Percentiles rank a stretch among this genome's conserved stretches.
These are phyloP conservation scores for Sedum album DNA, from an alignment of 164 flowering plant genomes.

Conservation along the genomic window DNA sequence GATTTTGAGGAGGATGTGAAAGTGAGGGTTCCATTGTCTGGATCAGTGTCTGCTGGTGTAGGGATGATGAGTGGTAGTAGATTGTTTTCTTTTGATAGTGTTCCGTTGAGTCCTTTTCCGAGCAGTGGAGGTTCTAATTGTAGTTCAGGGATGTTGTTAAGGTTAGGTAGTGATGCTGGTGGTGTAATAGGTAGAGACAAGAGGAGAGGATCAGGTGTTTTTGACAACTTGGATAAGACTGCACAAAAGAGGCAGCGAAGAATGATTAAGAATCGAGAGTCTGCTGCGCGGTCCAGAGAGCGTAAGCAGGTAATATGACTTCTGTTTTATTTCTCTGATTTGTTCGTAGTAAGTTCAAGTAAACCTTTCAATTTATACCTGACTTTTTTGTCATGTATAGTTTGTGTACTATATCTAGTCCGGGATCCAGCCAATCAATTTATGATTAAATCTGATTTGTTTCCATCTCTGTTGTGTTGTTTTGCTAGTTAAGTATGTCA, in stretches of 20 bases:
- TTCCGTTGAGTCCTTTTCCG: slow-evolving; percentile 18
- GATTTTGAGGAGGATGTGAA: slow-evolving; percentile 24
- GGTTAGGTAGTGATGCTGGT: slow-evolving; percentile 28
- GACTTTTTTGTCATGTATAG: neutral
- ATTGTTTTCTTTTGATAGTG: slow-evolving; percentile 26
- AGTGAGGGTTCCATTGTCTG: slow-evolving; percentile 15
- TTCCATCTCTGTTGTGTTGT: neutral
- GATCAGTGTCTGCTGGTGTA: slow-evolving; percentile 9
- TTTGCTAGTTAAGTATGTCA: neutral
- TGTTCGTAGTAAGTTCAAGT: neutral
- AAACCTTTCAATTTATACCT: neutral
- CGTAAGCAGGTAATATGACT: slow-evolving; percentile 49
- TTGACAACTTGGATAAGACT: slow-evolving; percentile 51
- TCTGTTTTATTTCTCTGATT: neutral
- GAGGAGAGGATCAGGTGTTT: slow-evolving; percentile 26
- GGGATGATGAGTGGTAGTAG: slow-evolving; percentile 26
- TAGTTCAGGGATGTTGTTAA: slow-evolving; percentile 29
- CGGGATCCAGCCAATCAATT: neutral
- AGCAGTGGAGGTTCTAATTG: slow-evolving; percentile 19
- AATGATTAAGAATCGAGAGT: slow-evolving; percentile 79
- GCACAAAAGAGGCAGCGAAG: slow-evolving; percentile 68
- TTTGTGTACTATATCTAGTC: too few species aligned
- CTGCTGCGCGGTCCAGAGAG: slow-evolving; percentile 78
- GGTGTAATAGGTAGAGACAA: slow-evolving; percentile 25
- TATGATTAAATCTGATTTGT: neutral